A percentile compares a stretch with the other conserved stretches of the same genome.
Conservation (phyloP, 1,284 basidiomycete species). For the Porodaedalea pini region DNA sequence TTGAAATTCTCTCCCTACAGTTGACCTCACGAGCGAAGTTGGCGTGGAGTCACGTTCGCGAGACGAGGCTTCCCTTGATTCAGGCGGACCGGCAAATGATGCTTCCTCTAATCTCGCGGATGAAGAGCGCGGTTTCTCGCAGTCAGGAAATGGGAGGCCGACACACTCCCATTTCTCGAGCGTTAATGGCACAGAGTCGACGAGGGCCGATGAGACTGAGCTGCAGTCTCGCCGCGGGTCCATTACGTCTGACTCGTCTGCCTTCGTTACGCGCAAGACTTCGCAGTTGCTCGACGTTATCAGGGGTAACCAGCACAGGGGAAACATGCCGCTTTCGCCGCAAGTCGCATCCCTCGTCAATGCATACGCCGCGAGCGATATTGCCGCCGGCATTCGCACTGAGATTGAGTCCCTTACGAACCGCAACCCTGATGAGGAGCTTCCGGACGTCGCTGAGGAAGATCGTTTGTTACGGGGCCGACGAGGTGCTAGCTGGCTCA, state of each 20-base stretch:
- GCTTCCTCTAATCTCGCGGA: slow-evolving; percentile 45
- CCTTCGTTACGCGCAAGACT: slow-evolving; percentile 70
- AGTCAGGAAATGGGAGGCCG: slow-evolving; percentile 29
- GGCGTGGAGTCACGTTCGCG: slow-evolving; percentile 43
- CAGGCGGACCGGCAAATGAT: slow-evolving; percentile 34
- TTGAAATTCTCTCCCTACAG: slow-evolving; percentile 31
- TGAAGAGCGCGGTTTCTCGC: slow-evolving; percentile 52
- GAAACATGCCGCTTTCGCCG: slow-evolving; percentile 48
- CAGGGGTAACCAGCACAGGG: slow-evolving; percentile 31
- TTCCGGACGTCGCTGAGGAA: slow-evolving; percentile 64
- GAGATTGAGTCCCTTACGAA: slow-evolving; percentile 49
- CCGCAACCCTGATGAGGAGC: slow-evolving; percentile 38
- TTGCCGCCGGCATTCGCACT: slow-evolving; percentile 58
- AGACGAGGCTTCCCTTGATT: slow-evolving; percentile 37
- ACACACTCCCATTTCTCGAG: slow-evolving; percentile 21
- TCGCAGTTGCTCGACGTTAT: slow-evolving; percentile 73
- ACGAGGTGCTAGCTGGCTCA: slow-evolving; percentile 80
- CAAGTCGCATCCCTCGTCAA: slow-evolving; percentile 75
- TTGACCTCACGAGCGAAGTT: slow-evolving; percentile 85
- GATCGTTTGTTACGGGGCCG: slow-evolving; percentile 70
- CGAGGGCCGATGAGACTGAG: slow-evolving; percentile 51
- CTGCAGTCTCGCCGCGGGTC: slow-evolving; percentile 45
- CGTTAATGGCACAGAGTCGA: slow-evolving; percentile 16
- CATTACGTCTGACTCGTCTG: slow-evolving; percentile 43
- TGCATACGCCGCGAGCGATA: slow-evolving; percentile 64